Conservation (phyloP, 805 yeast genomes). For the Cyberlindnera galapagoensis region DNA sequence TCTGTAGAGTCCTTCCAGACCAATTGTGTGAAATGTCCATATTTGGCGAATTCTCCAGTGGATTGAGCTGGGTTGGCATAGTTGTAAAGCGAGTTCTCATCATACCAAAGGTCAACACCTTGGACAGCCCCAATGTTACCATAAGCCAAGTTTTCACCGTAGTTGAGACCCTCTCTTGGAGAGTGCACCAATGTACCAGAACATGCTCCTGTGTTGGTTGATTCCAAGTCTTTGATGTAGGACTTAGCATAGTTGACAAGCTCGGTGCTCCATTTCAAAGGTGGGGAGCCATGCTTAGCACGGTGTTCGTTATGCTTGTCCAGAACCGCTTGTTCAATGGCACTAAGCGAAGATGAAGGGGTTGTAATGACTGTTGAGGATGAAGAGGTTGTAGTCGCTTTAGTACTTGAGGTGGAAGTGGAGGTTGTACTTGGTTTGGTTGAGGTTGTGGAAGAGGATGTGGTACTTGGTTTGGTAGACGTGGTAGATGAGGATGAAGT, state of each 20-base stretch:
- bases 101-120: constrained; percentile 69
- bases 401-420: constrained; percentile 12
- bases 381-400: constrained; percentile 13
- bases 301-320: constrained; percentile 46
- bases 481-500: constrained; percentile 11
- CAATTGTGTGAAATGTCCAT: constrained; percentile 74
- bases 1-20: constrained; percentile 58
- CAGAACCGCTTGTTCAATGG: constrained; percentile 35
- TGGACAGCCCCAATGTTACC: constrained; percentile 39
- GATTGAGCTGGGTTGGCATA: constrained; percentile 36
- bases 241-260: constrained; percentile 42
- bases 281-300: constrained; percentile 37
- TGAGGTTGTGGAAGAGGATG: constrained; percentile 8
- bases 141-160: constrained; percentile 75
- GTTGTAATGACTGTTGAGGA: constrained; percentile 15
- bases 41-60: constrained; percentile 40
- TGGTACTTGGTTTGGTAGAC: constrained; percentile 6
- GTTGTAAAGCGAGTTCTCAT: constrained; percentile 52
- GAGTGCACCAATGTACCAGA: constrained; percentile 61
- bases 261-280: constrained; percentile 42
- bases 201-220: constrained; percentile 39
- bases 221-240: constrained; percentile 34
- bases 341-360: constrained; percentile 16
- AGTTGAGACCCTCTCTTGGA: constrained; percentile 37
- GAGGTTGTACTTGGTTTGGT: constrained; percentile 11